Evolutionary conservation across 1,139 yeast species (phyloP).

Genomic region (Pichia sp.): DNA sequence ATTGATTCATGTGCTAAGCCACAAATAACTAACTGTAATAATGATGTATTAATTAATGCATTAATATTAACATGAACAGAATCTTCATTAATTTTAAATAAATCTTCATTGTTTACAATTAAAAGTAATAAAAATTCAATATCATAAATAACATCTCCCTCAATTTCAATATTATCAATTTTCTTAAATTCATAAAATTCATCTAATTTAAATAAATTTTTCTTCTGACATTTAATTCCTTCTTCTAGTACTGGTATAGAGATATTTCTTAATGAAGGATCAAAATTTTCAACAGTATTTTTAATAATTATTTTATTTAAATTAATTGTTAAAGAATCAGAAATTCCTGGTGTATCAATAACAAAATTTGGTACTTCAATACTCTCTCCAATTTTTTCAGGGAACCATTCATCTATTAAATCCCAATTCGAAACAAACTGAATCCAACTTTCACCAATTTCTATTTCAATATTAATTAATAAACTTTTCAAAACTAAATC

Average conservation of each 20-base stretch:
- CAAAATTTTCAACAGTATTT: constrained; percentile 41
- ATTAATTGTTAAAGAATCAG: constrained; percentile 45
- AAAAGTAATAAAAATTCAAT: constrained; percentile 54
- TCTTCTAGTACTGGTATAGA: constrained; percentile 6
- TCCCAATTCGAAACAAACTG: constrained; percentile 62
- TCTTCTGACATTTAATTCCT: constrained; percentile 16
- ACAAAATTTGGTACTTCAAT: constrained; percentile 40
- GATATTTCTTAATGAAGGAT: constrained; percentile 21
- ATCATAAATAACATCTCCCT: constrained; percentile 39
- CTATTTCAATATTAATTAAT: constrained; percentile 51
- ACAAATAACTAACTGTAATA: constrained; percentile 52
- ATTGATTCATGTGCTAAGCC: constrained; percentile 35
- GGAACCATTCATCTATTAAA: constrained; percentile 40
- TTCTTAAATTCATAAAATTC: constrained; percentile 8
- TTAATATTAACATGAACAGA: constrained; percentile 42
- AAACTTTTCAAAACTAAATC: constrained; percentile 59
- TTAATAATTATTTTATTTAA: constrained; percentile 47
- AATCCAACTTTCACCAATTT: constrained; percentile 51
- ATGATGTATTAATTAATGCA: constrained; percentile 50
- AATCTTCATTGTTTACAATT: constrained; percentile 55
- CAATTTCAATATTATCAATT: constrained; percentile 1
- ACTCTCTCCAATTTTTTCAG: constrained; percentile 5
- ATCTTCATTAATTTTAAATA: constrained; percentile 36
- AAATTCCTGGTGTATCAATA: constrained; percentile 33
- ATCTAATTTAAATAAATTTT: constrained; percentile 27